Base-by-base conservation (phyloP, 345 rosid species). In the Diplotaxis tenuifolia region DNA sequence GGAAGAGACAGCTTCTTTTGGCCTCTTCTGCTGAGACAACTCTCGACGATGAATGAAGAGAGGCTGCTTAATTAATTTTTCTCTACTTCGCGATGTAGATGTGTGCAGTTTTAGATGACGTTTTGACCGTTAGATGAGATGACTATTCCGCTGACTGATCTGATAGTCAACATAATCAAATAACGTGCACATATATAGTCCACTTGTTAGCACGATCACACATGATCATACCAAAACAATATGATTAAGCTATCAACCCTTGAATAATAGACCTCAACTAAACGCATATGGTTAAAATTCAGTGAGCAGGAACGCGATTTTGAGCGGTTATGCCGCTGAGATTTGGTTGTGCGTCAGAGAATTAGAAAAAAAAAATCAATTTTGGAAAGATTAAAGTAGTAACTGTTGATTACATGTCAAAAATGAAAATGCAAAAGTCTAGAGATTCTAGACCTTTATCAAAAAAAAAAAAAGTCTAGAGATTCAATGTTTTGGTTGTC, bases 401-500 rank as follows among this genome's bases (percentile, higher is more conserved):
- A 62, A 23, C 28, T 0, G 9, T 60, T 55, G 70, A 40, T 65
- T 73, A 54, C 65, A 9, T 9, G 71, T 25, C 64, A 64, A 42
- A 45, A 42, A 8, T 15, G 1, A 36, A 64, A 64, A 64, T 64
- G 65, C 77, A 36, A 63, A 15, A 63, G 19, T 27, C 65, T 12
- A 42, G 25, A 69, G 28, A 55, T 32, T 32, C 15, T 87, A 59
- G 83, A 75, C 71, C n/a, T n/a, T n/a, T n/a, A n/a, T n/a, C n/a
- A n/a, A n/a, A n/a, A n/a, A n/a, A n/a, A n/a, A n/a, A n/a, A 36
- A 63, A 15, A 63, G 19, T 27, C 65, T 12, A 42, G 25, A 69
- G 28, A 55, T 32, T 32, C 15, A 86, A 59, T 83, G 73, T 69
- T 76, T 68, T 74, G 77, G 70, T 85, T 85, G 73, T 87, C 88